These are phyloP conservation scores for Aquilaria agallochum DNA, from an alignment of 441 rosid species.

Conservation along the genomic window DNA sequence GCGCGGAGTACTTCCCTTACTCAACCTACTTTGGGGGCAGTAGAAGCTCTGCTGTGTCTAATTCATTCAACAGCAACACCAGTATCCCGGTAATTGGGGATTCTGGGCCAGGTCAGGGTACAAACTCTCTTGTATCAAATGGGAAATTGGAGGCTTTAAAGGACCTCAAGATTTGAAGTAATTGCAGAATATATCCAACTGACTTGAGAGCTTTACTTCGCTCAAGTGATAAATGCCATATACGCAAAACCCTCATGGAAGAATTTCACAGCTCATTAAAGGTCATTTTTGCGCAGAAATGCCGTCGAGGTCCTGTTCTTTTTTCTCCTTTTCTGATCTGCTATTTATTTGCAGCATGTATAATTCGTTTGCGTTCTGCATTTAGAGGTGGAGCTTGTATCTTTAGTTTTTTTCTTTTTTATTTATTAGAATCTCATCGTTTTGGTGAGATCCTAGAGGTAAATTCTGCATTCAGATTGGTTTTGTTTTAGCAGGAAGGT, in stretches of 20 bases:
- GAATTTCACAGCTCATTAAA: constrained; percentile 11
- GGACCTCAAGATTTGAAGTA: constrained; percentile 55
- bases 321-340: constrained; percentile 9
- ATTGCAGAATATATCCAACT: constrained; percentile 20
- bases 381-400: constrained; percentile 18
- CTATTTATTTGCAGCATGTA: constrained; percentile 52
- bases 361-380: constrained; percentile 27
- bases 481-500: constrained; percentile 13
- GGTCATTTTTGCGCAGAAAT: background rate
- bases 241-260: background rate
- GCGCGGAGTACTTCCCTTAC: constrained; percentile 67
- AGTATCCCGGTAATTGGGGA: constrained; percentile 55
- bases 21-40: constrained; percentile 84
- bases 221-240: constrained; percentile 9
- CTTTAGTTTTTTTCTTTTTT: constrained; percentile 3
- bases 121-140: constrained; percentile 46
- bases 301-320: background rate
- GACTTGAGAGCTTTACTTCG: constrained; percentile 12
- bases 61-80: constrained; percentile 40
- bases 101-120: constrained; percentile 28
- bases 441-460: constrained; percentile 26
- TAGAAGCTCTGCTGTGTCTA: constrained; percentile 51
- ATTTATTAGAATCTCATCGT: constrained; percentile 11
- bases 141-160: constrained; percentile 76
- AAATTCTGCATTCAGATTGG: constrained; percentile 16